Evolutionary conservation across 225 moss, liverwort and hornwort genomes (phyloP).

Genomic region (Pseudisothecium myosuroides): DNA sequence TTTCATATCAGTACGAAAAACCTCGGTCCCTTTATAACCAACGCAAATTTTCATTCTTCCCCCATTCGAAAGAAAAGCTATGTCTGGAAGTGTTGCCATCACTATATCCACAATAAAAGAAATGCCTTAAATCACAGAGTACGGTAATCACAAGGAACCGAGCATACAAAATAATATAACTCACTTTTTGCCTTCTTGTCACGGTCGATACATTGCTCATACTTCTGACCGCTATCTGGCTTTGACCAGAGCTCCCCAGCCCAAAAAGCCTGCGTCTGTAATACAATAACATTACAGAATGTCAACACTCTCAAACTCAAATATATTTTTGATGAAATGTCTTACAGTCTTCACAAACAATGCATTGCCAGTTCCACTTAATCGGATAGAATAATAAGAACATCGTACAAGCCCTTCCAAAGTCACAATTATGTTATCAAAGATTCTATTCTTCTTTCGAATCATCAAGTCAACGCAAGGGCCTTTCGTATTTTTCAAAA

Average conservation of each 20-base stretch:
- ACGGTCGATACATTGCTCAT: constrained; percentile 58
- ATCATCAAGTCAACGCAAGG: background rate
- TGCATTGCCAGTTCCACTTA: background rate
- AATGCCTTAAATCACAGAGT: background rate
- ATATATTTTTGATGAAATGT: background rate
- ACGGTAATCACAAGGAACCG: background rate
- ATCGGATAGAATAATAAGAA: background rate
- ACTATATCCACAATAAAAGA: background rate
- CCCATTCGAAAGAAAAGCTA: background rate
- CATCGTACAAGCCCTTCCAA: background rate
- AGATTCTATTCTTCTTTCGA: background rate
- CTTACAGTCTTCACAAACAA: background rate
- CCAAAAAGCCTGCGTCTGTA: constrained; percentile 6
- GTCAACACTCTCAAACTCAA: background rate
- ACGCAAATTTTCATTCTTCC: background rate
- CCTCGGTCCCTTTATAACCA: background rate
- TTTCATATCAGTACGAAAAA: background rate
- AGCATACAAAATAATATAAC: background rate
- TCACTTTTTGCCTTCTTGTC: constrained; percentile 37
- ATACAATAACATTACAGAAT: background rate
- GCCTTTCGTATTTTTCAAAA: background rate
- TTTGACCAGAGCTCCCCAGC: constrained; percentile 53
- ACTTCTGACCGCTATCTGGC: constrained; percentile 43
- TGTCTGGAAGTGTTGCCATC: background rate
- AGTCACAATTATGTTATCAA: background rate